Percentiles rank a stretch among this genome's conserved stretches.
Evolutionary conservation across 2,329 filamentous ascomycete species (phyloP).

Genomic region (Fusarium chaquense): DNA sequence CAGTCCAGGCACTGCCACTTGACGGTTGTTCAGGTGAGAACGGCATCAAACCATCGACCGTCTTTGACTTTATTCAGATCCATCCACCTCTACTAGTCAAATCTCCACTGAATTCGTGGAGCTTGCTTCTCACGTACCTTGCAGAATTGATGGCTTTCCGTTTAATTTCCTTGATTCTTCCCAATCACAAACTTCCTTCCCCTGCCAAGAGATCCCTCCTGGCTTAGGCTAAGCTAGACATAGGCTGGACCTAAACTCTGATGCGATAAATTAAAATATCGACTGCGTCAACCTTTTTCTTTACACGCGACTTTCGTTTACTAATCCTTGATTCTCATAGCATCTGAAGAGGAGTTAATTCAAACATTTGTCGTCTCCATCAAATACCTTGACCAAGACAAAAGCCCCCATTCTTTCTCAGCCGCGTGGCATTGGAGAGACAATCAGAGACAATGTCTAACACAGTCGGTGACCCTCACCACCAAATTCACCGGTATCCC

Average conservation of each 20-base stretch:
- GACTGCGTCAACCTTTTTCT: background rate
- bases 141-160: slow-evolving; percentile 12
- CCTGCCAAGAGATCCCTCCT: slow-evolving; percentile 42
- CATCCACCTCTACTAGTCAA: background rate
- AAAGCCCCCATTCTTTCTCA: background rate
- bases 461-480: slow-evolving; percentile 13
- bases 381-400: slow-evolving; percentile 3
- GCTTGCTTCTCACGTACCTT: slow-evolving; percentile 28
- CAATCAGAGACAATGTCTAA: slow-evolving; percentile 21
- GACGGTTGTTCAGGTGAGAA: slow-evolving; percentile 26
- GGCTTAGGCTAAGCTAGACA: background rate
- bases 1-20: background rate
- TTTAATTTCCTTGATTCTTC: slow-evolving; percentile 22
- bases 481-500: slow-evolving; percentile 24
- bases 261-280: background rate
- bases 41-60: background rate
- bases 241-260: slow-evolving; percentile 6
- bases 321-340: background rate
- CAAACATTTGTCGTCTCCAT: background rate
- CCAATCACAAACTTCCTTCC: slow-evolving; percentile 29
- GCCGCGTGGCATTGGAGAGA: slow-evolving; percentile 11
- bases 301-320: background rate
- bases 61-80: background rate
- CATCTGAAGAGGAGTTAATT: background rate
- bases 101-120: slow-evolving; percentile 17